Evolutionary conservation across 192 early-diverging fungal species (phyloP), one percentile per base, ranked within the genome.

Genomic region (Mortierella claussenii): DNA sequence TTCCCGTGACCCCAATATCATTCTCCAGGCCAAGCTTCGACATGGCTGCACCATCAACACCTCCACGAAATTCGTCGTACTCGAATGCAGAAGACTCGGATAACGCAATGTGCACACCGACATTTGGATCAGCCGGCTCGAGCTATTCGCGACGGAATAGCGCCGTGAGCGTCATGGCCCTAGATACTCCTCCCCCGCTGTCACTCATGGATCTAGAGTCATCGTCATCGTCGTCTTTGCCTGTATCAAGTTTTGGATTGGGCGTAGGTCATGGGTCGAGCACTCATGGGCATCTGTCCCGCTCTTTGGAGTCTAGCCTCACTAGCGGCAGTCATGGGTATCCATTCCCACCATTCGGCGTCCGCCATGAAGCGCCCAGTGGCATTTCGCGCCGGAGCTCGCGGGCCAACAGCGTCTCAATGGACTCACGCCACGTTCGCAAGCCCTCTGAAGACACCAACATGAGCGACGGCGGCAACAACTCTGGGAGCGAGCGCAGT

Each of bases 381-480:
- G 30, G 40, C 5, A 15, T 65, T n/a, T 75, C 70, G 3, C 28
- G 71, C 24, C 55, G 71, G 9, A 75, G 71, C 32, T 75, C 71
- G 1, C 65, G 71, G 32, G 58, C 71, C 15, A 75, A 75, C 20
- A 75, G 71, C 17, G 17, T 75, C 33, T 75, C 71, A 11, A 75
- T 75, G 71, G 71, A 75, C 6, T 60, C 71, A 0, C 63, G 71
- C 26, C 71, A 75, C 36, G 63, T 60, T 15, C 56, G 71, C 13
- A 75, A 75, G 28, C 43, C 62, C 13, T 75, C 71, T 27, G 71
- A 75, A 46, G 71, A 75, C 20, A 75, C 63, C 11, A 52, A 58
- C 32, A 75, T 75, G 71, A 75, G 71, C 63, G 71, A 75, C 13
- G 71, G 71, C 20, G 71, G 71, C 17, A 75, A 75, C 45, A 65